Evolutionary conservation across 345 rosid species (phyloP).

Genomic region (Melaleuca quinquenervia): DNA sequence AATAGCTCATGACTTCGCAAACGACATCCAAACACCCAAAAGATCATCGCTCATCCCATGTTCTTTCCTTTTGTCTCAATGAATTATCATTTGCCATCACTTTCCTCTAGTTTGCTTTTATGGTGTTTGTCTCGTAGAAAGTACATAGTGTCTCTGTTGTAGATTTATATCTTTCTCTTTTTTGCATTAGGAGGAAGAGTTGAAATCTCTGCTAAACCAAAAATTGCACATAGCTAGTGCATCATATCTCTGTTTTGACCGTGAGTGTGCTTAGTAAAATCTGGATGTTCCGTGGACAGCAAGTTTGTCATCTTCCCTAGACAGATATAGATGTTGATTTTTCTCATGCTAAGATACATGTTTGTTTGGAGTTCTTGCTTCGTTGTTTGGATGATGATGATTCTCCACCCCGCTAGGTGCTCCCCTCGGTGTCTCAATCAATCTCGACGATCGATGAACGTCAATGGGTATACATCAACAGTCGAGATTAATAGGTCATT

Average conservation of each 20-base stretch:
- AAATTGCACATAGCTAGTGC: not conserved
- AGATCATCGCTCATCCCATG: no score
- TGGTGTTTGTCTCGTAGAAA: not conserved
- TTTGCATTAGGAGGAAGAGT: not conserved
- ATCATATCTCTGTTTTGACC: not conserved
- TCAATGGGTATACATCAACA: not conserved
- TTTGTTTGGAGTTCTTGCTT: not conserved
- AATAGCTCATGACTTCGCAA: no score
- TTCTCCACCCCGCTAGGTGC: not conserved
- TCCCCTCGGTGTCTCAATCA: not conserved
- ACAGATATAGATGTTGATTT: not conserved
- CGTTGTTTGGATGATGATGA: not conserved
- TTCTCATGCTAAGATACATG: not conserved
- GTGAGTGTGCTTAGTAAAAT: not conserved
- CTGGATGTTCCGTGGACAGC: not conserved
- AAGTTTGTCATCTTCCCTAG: not conserved
- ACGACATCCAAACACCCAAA: no score
- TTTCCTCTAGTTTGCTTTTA: not conserved
- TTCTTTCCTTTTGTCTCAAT: not conserved
- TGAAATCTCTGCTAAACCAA: not conserved
- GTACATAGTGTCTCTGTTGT: not conserved
- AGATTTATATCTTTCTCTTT: not conserved
- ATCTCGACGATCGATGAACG: not conserved
- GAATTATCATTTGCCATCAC: not conserved
- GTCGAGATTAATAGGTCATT: not conserved